Evolutionary conservation across 352 stramenopile genomes (phyloP).

Genomic region (Globisporangium yorkense): DNA sequence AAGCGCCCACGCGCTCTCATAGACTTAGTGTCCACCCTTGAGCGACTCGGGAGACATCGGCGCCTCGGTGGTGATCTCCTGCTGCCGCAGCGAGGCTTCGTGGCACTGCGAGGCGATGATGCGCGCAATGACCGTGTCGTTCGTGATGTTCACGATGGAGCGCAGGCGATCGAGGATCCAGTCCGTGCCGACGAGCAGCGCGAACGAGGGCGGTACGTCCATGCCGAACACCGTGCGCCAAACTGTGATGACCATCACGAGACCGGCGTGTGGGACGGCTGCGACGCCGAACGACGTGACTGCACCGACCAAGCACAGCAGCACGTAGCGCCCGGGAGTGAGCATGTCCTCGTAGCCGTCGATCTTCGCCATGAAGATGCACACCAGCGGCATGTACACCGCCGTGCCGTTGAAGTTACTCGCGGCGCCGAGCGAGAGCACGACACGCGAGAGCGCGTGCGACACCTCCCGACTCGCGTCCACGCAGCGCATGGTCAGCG

Average conservation of each 20-base stretch:
- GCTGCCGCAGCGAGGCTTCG: constrained; percentile 15
- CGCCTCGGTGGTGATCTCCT: not conserved
- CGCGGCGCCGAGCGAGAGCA: constrained; percentile 57
- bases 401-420: constrained; percentile 69
- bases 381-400: constrained; percentile 67
- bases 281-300: constrained; percentile 64
- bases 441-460: constrained; percentile 44
- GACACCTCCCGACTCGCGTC: constrained; percentile 63
- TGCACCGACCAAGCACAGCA: constrained; percentile 54
- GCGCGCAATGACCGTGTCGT: constrained; percentile 67
- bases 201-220: constrained; percentile 53
- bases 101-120: constrained; percentile 72
- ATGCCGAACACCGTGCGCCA: constrained; percentile 68
- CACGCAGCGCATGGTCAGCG: constrained; percentile 67
- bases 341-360: constrained; percentile 42
- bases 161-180: constrained; percentile 69
- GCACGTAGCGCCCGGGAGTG: constrained; percentile 43
- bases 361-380: constrained; percentile 68
- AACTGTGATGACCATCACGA: constrained; percentile 77
- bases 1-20: not conserved
- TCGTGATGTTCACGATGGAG: constrained; percentile 75
- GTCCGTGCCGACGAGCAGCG: constrained; percentile 60
- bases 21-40: not conserved
- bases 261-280: constrained; percentile 54
- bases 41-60: not conserved